Evolutionary conservation across 441 rosid species (phyloP).

Genomic region (Adansonia gregorii): DNA sequence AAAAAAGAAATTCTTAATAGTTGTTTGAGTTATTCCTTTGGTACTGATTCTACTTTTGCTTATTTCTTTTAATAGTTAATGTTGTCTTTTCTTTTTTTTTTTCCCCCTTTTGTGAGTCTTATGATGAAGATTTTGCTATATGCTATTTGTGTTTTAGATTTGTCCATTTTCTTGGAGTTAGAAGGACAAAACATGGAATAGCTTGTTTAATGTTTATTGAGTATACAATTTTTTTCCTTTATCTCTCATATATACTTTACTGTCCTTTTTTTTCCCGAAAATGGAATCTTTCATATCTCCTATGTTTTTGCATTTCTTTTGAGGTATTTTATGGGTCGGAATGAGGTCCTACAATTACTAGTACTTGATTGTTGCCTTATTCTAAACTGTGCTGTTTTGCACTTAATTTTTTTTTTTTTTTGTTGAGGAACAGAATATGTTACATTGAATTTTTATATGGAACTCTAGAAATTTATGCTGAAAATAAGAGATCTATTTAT

Average conservation of each 20-base stretch:
- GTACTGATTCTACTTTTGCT: constrained; percentile 27
- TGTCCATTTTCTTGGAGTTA: background rate
- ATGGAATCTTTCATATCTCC: background rate
- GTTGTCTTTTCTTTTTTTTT: background rate
- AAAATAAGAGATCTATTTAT: background rate
- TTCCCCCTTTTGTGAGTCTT: background rate
- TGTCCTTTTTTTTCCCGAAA: background rate
- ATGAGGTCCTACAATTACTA: background rate
- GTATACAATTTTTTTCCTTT: too few relatives aligned
- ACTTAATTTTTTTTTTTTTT: background rate
- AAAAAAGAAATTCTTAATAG: constrained; percentile 43
- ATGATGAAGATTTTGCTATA: background rate
- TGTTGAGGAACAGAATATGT: background rate
- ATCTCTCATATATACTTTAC: too few relatives aligned
- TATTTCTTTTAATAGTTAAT: constrained; percentile 15
- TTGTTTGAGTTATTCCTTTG: constrained; percentile 5
- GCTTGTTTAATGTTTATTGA: background rate
- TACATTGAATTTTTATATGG: background rate
- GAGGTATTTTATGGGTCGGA: background rate
- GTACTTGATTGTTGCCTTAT: background rate
- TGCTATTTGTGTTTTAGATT: background rate
- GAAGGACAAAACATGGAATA: background rate
- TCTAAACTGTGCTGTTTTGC: background rate
- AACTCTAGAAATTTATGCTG: background rate
- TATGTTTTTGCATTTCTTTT: background rate